Evolutionary conservation across 73 alveolate species (phyloP).

Genomic region (Paramecium tetraurelia): DNA sequence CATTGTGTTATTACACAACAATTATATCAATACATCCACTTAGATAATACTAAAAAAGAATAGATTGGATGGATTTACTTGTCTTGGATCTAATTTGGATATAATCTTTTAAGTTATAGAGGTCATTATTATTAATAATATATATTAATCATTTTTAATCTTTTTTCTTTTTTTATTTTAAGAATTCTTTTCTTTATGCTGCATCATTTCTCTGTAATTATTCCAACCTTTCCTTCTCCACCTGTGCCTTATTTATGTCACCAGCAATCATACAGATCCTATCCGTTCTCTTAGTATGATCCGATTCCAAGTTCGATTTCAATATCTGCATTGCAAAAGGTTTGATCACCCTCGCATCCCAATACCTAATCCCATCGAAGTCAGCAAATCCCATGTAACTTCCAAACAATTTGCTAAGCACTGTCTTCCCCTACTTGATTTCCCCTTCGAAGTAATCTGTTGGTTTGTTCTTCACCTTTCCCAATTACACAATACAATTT

Average conservation of each 20-base stretch:
- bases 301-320: slow-evolving; percentile 67
- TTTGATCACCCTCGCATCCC: slow-evolving; percentile 88
- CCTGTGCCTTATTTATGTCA: slow-evolving; percentile 82
- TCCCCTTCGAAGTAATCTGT: slow-evolving; percentile 85
- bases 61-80: background rate
- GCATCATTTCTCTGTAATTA: slow-evolving; percentile 79
- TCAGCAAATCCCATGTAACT: slow-evolving; percentile 93
- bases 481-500: slow-evolving; percentile 32
- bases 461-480: slow-evolving; percentile 72
- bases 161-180: background rate
- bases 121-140: background rate
- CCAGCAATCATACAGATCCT: slow-evolving; percentile 70
- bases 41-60: background rate
- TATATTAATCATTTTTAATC: background rate
- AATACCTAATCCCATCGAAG: slow-evolving; percentile 91
- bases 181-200: slow-evolving; percentile 65
- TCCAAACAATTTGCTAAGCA: slow-evolving; percentile 48
- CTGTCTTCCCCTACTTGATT: slow-evolving; percentile 58
- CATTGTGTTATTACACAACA: slow-evolving; percentile 86
- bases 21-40: slow-evolving; percentile 94
- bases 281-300: slow-evolving; percentile 83
- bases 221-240: slow-evolving; percentile 87
- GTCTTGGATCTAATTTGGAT: background rate
- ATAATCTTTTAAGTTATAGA: background rate
- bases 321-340: slow-evolving; percentile 56